Percentiles rank a stretch among this genome's conserved stretches.
Evolutionary conservation across 805 yeast species (phyloP).

Genomic region (Diddensiella transvaalensis): DNA sequence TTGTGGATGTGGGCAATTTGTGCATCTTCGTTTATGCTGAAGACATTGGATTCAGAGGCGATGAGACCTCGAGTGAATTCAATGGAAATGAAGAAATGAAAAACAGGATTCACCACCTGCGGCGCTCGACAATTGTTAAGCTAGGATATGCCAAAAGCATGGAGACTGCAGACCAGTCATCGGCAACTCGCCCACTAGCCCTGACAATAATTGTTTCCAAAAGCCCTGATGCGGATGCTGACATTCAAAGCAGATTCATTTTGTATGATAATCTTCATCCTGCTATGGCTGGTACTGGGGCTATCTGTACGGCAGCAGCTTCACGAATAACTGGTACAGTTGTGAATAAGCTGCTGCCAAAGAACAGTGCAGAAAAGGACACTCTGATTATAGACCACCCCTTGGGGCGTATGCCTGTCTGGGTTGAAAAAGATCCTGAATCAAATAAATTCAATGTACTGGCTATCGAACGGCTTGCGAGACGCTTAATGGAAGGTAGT

Average conservation of each 20-base stretch:
- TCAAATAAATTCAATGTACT: not conserved
- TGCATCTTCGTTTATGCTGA: not conserved
- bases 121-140: not conserved
- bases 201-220: not conserved
- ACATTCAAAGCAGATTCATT: not conserved
- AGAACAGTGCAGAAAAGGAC: not conserved
- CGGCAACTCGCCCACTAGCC: not conserved
- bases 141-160: not conserved
- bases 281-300: not conserved
- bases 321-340: not conserved
- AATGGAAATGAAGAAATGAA: not conserved
- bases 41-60: not conserved
- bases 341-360: not conserved
- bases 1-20: not conserved
- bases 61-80: not conserved
- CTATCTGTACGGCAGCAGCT: not conserved
- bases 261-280: not conserved
- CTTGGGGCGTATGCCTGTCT: not conserved
- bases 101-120: not conserved
- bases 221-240: not conserved
- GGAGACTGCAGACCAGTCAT: not conserved
- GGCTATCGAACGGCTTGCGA: not conserved
- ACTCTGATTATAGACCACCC: not conserved
- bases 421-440: not conserved
- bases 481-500: not conserved